Percentiles rank a stretch among this genome's conserved stretches.
Conservation (phyloP, 164 flowering plant genomes). For the Annona squamosa region DNA sequence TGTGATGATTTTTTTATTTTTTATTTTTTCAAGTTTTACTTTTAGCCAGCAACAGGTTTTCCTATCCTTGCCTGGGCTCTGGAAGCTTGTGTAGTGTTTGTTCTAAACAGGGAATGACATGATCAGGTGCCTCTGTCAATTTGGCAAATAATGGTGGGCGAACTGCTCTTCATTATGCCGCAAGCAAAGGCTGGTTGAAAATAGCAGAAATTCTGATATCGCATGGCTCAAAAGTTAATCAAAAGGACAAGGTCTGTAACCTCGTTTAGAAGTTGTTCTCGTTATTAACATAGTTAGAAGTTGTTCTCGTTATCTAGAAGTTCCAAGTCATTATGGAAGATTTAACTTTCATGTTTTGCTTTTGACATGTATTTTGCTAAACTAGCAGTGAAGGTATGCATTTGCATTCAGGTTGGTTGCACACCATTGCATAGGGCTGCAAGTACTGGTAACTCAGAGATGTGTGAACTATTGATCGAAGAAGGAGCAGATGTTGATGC, state of each 20-base stretch:
- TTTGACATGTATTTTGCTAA: neutral
- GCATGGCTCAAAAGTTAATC: constrained; percentile 68
- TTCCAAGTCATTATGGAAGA: neutral
- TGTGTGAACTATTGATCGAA: constrained; percentile 84
- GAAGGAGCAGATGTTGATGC: constrained; percentile 96
- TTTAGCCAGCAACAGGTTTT: neutral
- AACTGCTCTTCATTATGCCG: constrained; percentile 94
- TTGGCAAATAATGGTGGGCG: constrained; percentile 84
- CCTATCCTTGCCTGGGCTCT: neutral
- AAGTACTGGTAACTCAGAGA: constrained; percentile 61
- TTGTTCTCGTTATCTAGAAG: neutral
- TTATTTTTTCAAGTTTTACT: neutral
- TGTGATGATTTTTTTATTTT: too few relatives aligned
- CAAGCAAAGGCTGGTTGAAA: constrained; percentile 85
- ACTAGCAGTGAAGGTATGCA: neutral
- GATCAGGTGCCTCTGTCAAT: constrained; percentile 77
- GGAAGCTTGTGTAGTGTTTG: neutral
- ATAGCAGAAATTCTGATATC: constrained; percentile 67
- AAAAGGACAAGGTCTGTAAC: constrained; percentile 71
- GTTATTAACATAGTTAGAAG: neutral
- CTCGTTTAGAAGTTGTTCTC: neutral
- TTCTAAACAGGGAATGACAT: constrained; percentile 5
- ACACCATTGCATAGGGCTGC: constrained; percentile 98
- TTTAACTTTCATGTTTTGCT: neutral
- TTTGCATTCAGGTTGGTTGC: constrained; percentile 68